Evolutionary conservation across 352 stramenopile genomes (phyloP).

Genomic region (Phytophthora citricola): DNA sequence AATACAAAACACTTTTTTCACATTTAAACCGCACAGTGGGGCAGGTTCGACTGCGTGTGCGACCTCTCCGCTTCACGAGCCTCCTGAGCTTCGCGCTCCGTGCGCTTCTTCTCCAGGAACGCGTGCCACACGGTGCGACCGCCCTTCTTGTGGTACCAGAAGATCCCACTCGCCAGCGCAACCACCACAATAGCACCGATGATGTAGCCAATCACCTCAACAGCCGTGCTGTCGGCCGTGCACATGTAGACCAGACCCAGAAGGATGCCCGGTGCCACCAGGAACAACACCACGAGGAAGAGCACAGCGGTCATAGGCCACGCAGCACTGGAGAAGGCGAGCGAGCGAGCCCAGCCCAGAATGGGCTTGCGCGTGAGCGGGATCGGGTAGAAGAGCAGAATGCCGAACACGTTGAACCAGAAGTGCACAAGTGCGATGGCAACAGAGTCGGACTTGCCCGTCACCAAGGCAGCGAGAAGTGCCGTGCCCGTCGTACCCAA

Average conservation of each 20-base stretch:
- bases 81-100: slow-evolving; percentile 34
- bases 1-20: slow-evolving; percentile 10
- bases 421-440: slow-evolving; percentile 92
- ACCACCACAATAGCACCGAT: slow-evolving; percentile 33
- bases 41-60: slow-evolving; percentile 25
- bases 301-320: slow-evolving; percentile 63
- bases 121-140: slow-evolving; percentile 46
- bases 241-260: slow-evolving; percentile 67
- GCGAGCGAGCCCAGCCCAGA: slow-evolving; percentile 64
- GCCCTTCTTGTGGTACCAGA: slow-evolving; percentile 53
- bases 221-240: slow-evolving; percentile 35
- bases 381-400: slow-evolving; percentile 93
- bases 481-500: slow-evolving; percentile 91
- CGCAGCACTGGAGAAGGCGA: slow-evolving; percentile 72
- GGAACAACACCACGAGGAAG: slow-evolving; percentile 59
- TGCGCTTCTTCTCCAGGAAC: slow-evolving; percentile 52
- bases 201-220: slow-evolving; percentile 50
- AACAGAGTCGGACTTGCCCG: slow-evolving; percentile 74
- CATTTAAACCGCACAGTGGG: slow-evolving; percentile 28
- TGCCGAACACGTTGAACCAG: slow-evolving; percentile 93
- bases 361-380: slow-evolving; percentile 86
- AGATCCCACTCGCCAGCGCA: slow-evolving; percentile 6
- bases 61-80: slow-evolving; percentile 11
- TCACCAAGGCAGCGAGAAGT: slow-evolving; percentile 89
- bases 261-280: slow-evolving; percentile 53